phyloP scores from a whole-genome alignment of 139 green algal species.

The Medakamo hakoo region DNA sequence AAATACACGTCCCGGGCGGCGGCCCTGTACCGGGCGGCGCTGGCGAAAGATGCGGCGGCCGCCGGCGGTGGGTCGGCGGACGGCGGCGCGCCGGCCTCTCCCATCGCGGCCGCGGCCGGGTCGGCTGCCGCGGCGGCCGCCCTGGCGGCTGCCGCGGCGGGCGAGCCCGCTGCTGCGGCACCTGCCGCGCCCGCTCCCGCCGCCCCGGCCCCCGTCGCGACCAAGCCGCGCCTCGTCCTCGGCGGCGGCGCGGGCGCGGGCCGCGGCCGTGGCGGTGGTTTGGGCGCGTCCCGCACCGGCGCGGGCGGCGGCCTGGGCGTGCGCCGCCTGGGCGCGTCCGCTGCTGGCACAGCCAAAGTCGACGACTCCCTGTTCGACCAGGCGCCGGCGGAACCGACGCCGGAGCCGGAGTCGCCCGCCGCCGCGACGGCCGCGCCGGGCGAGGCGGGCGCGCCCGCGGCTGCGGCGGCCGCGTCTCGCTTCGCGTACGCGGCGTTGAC shows the following conservation, averaged over 20 bases:
- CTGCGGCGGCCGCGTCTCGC: not conserved
- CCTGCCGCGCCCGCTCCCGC: not conserved
- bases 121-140: not conserved
- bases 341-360: too few relatives aligned
- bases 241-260: not conserved
- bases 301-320: slow-evolving; percentile 56
- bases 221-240: slow-evolving; percentile 15
- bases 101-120: not conserved
- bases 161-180: not conserved
- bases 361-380: slow-evolving; percentile 72
- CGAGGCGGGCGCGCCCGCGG: not conserved
- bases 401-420: slow-evolving; percentile 1
- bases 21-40: slow-evolving; percentile 68
- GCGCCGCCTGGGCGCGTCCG: slow-evolving; percentile 63
- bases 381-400: slow-evolving; percentile 13
- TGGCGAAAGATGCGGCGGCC: slow-evolving; percentile 68
- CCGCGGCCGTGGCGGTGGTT: not conserved
- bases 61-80: not conserved
- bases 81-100: slow-evolving; percentile 2
- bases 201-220: not conserved
- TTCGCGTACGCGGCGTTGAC: slow-evolving; percentile 1
- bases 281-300: slow-evolving; percentile 3
- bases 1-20: slow-evolving; percentile 92
- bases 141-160: not conserved
- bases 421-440: not conserved